Base-by-base conservation (phyloP, 164 flowering plant species). In the Euptelea pleiosperma region DNA sequence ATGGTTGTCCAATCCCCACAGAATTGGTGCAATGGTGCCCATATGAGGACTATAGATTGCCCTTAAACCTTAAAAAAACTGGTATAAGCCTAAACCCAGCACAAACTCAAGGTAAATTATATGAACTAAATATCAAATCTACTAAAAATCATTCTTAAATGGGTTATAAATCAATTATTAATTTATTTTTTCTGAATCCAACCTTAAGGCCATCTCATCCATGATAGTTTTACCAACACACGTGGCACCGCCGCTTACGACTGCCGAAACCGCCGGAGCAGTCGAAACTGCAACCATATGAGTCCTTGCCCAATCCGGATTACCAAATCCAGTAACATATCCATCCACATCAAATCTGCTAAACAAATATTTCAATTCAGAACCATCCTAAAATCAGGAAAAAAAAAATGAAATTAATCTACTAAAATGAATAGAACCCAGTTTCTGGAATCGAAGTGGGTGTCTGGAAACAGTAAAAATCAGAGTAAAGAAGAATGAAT, bases 171-270 rank as follows among this genome's bases (percentile, higher is more conserved):
- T 46, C 31, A n/a, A n/a, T n/a, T n/a, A n/a, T n/a, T n/a, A n/a
- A n/a, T n/a, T n/a, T n/a, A n/a, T n/a, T n/a, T n/a, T n/a, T n/a
- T n/a, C n/a, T 37, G n/a, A 8, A 37, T 51, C 67, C 39, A 48
- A 89, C 96, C 96, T 75, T 80, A 79, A 86, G 29, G 93, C 96
- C 89, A 89, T 77, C 75, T 89, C 96, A 81, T 89, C 93, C 96
- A 89, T 84, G 58, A 86, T 74, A 75, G 89, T 83, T 81, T 73
- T 82, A 37, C 96, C 96, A 56, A 84, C 55, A 76, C 79, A 84
- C 14, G 83, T 80, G 52, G 93, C 96, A 39, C 96, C 96, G 35
- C 64, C 86, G 2, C 43, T 66, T 10, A 86, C 58, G 60, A 82
- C 16, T 12, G 82, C 78, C 68, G 72, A 66, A 47, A 86, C 86